Conservation (phyloP, 2,329 filamentous ascomycete species). For the Colletotrichum camelliae region DNA sequence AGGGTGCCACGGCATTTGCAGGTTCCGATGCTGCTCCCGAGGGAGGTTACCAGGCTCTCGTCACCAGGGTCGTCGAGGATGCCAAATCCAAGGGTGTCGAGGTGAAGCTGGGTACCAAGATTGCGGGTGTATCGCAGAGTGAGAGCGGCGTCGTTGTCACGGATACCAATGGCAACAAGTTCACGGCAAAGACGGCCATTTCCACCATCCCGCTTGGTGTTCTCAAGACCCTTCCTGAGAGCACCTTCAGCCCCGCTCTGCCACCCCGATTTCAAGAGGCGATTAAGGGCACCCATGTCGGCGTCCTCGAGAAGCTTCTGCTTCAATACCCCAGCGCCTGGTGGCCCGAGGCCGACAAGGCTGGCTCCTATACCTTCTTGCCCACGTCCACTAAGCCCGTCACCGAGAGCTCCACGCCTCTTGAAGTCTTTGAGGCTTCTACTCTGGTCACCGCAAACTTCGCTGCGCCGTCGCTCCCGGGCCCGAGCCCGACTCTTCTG, state of each 20-base stretch:
- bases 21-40: constrained; percentile 19
- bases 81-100: constrained; percentile 8
- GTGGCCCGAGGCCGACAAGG: constrained; percentile 18
- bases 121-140: neutral
- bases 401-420: neutral
- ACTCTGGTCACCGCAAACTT: constrained; percentile 18
- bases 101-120: constrained; percentile 13
- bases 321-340: constrained; percentile 14
- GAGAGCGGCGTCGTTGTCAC: neutral
- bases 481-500: constrained; percentile 13
- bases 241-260: constrained; percentile 9
- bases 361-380: constrained; percentile 16
- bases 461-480: constrained; percentile 6
- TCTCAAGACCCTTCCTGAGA: constrained; percentile 15
- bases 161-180: constrained; percentile 14
- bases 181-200: constrained; percentile 15
- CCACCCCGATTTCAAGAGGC: constrained; percentile 7
- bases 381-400: constrained; percentile 16
- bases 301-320: constrained; percentile 17
- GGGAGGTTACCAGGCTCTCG: constrained; percentile 14
- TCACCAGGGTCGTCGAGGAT: constrained; percentile 11
- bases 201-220: constrained; percentile 17
- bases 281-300: constrained; percentile 16
- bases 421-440: constrained; percentile 14
- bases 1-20: constrained; percentile 1